Percentiles rank a stretch among this genome's conserved stretches.
phyloP scores from a whole-genome alignment of 768 basidiomycete species.

The Lentinula lateritia region DNA sequence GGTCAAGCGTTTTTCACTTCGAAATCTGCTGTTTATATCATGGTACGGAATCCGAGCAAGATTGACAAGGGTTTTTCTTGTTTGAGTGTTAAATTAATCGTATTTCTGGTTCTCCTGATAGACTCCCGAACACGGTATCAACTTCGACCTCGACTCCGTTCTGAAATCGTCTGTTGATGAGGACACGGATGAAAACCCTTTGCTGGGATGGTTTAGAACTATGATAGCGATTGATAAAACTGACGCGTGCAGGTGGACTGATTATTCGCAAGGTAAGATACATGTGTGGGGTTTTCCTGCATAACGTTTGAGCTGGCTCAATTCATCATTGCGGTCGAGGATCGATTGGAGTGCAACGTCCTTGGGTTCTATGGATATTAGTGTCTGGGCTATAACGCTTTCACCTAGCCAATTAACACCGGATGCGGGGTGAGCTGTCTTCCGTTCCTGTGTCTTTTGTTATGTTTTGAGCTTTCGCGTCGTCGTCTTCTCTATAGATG shows the following conservation, averaged over 20 bases:
- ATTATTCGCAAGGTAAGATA: conserved; percentile 40
- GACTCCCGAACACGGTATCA: conserved; percentile 75
- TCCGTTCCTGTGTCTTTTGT: not conserved
- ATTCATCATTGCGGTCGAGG: not conserved
- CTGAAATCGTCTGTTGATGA: conserved; percentile 34
- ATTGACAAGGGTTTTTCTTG: not conserved
- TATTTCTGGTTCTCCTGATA: conserved; percentile 18
- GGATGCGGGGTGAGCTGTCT: conserved; percentile 47
- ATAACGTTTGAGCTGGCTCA: not conserved
- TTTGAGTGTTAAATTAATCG: conserved; percentile 4
- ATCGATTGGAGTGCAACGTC: conserved; percentile 65
- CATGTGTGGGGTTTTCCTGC: not conserved
- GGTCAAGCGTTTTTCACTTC: conserved; percentile 69
- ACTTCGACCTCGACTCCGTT: conserved; percentile 51
- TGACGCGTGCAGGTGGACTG: conserved; percentile 37
- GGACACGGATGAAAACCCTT: conserved; percentile 24
- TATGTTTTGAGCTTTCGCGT: not conserved
- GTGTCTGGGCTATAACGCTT: conserved; percentile 47
- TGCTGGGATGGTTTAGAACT: conserved; percentile 67
- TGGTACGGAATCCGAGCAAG: conserved; percentile 36
- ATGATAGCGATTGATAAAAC: conserved; percentile 57
- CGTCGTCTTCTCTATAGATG: conserved; percentile 38
- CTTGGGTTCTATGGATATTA: conserved; percentile 70
- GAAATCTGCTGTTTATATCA: conserved; percentile 59
- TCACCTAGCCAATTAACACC: conserved; percentile 66